phyloP scores from a whole-genome alignment of 2,329 filamentous ascomycete species.

The Aspergillus bombycis region DNA sequence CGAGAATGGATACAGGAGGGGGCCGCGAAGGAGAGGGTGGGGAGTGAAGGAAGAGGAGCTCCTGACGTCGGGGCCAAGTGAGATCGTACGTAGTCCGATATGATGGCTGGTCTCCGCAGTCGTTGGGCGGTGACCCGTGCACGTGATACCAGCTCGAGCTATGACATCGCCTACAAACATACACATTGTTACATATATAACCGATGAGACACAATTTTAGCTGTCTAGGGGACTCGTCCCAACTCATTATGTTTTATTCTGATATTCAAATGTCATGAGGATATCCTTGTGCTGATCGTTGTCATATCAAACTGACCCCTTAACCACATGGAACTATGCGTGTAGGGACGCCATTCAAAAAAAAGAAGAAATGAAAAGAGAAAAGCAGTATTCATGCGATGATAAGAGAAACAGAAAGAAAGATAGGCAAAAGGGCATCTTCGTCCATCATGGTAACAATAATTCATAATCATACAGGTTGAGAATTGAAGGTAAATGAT shows the following conservation, averaged over 20 bases:
- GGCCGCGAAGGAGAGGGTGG: constrained; percentile 13
- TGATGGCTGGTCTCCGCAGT: constrained; percentile 1
- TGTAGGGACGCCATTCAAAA: not conserved
- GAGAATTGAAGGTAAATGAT: constrained; percentile 4
- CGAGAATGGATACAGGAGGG: constrained; percentile 1
- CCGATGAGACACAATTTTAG: not conserved
- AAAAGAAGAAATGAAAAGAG: not conserved
- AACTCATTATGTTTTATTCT: not conserved
- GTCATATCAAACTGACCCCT: not conserved
- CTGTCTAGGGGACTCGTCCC: not conserved
- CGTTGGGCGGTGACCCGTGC: not conserved
- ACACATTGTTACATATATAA: not conserved
- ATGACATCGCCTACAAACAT: not conserved
- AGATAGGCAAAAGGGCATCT: not conserved
- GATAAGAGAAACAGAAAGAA: not conserved
- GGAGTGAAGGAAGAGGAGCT: constrained; percentile 11
- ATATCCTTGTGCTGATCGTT: not conserved
- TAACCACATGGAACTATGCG: not conserved
- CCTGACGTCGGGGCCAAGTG: constrained; percentile 1
- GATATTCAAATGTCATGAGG: not conserved
- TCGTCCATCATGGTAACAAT: constrained; percentile 8
- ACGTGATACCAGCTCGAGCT: constrained; percentile 10
- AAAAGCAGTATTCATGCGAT: not conserved
- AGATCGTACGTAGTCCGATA: constrained; percentile 2
- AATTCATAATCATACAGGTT: constrained; percentile 16